Percentiles rank a stretch among this genome's conserved stretches.
phyloP scores from a whole-genome alignment of 2,329 filamentous ascomycete genomes.

The Hortaea werneckii region DNA sequence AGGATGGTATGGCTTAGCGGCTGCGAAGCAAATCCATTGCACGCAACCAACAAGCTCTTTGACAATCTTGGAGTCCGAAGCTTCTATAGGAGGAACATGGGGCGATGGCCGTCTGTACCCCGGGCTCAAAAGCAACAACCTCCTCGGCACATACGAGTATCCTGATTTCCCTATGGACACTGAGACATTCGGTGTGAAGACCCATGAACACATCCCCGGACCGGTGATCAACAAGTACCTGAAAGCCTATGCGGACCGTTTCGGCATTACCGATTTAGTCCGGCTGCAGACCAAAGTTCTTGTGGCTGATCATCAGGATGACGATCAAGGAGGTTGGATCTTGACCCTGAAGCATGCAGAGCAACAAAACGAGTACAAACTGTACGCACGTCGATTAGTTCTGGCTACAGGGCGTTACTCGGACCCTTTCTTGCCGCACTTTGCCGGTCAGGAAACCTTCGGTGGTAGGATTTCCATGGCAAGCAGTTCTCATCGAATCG shows the following conservation, averaged over 20 bases:
- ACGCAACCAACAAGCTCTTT: too few species aligned
- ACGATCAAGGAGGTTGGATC: slow-evolving; percentile 8
- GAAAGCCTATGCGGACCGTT: slow-evolving; percentile 44
- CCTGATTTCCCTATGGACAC: slow-evolving; percentile 58
- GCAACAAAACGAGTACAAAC: too few species aligned
- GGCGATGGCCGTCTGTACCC: slow-evolving; percentile 56
- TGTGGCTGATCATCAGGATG: slow-evolving; percentile 14
- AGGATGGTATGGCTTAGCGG: too few species aligned
- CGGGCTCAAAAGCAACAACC: slow-evolving; percentile 63
- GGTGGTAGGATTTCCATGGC: too few species aligned
- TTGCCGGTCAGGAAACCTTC: too few species aligned
- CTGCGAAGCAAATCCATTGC: too few species aligned
- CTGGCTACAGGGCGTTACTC: too few species aligned
- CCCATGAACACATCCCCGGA: slow-evolving; percentile 51
- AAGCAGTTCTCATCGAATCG: too few species aligned
- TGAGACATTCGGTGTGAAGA: slow-evolving; percentile 35
- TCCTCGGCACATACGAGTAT: slow-evolving; percentile 62
- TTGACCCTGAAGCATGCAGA: background rate
- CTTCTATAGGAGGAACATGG: slow-evolving; percentile 58
- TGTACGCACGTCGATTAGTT: too few species aligned
- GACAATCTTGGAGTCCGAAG: slow-evolving; percentile 28
- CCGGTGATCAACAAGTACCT: slow-evolving; percentile 48
- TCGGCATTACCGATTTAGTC: slow-evolving; percentile 40
- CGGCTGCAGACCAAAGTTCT: slow-evolving; percentile 36
- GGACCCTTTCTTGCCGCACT: too few species aligned